Evolutionary conservation across 495 filamentous ascomycete species (phyloP).

Genomic region (Hypoxylon rickii): DNA sequence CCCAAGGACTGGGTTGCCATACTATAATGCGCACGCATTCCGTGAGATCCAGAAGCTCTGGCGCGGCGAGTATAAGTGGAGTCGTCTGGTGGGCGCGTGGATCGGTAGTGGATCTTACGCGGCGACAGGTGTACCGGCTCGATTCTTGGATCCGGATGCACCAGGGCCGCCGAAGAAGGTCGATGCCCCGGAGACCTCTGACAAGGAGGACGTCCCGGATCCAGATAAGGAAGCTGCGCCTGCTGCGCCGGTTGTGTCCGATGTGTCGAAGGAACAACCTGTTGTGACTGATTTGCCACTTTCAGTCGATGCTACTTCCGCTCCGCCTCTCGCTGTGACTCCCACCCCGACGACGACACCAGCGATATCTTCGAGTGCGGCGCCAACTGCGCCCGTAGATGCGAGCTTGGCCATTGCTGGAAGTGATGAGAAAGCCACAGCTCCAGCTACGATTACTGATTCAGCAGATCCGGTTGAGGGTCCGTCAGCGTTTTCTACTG

Average conservation of each 20-base stretch:
- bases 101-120: slow-evolving; percentile 64
- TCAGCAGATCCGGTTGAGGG: slow-evolving; percentile 1
- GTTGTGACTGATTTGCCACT: not conserved
- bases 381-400: not conserved
- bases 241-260: not conserved
- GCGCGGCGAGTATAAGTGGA: slow-evolving; percentile 73
- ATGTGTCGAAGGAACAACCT: slow-evolving; percentile 4
- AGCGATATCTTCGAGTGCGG: not conserved
- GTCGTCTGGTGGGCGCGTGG: slow-evolving; percentile 74
- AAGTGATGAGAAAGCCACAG: no score
- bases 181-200: slow-evolving; percentile 2
- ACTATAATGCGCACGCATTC: slow-evolving; percentile 74
- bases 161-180: slow-evolving; percentile 34
- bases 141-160: slow-evolving; percentile 60
- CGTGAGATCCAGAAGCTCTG: slow-evolving; percentile 69
- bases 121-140: slow-evolving; percentile 68
- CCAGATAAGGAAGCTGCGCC: not conserved
- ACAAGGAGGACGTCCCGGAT: slow-evolving; percentile 9
- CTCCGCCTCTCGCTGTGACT: not conserved
- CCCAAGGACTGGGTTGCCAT: slow-evolving; percentile 75
- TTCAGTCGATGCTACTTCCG: not conserved
- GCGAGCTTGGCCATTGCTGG: no score
- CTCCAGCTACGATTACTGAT: not conserved
- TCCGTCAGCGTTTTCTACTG: not conserved
- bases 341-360: not conserved